These are phyloP conservation scores for Alternaria atra DNA, from an alignment of 2,329 filamentous ascomycete genomes.

Conservation along the genomic window DNA sequence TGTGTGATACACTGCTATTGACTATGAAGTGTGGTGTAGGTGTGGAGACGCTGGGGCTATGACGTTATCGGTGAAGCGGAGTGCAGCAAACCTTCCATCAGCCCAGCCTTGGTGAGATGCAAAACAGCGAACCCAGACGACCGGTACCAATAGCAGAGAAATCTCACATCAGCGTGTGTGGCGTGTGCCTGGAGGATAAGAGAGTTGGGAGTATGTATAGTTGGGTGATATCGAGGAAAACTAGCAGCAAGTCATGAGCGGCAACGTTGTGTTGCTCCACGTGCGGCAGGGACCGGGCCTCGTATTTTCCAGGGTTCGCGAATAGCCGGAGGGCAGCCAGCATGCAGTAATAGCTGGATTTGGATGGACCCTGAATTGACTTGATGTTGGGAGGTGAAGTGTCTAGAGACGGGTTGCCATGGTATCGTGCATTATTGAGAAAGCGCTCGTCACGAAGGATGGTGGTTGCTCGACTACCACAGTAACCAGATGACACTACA, in stretches of 20 bases:
- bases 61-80: conserved; percentile 9
- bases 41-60: conserved; percentile 3
- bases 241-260: not conserved
- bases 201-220: not conserved
- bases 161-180: not conserved
- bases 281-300: conserved; percentile 10
- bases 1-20: not conserved
- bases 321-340: not conserved
- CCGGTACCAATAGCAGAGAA: not conserved
- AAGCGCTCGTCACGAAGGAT: not conserved
- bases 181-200: not conserved
- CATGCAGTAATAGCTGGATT: not conserved
- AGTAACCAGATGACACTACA: conserved; percentile 7
- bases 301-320: not conserved
- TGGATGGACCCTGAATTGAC: not conserved
- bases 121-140: not conserved
- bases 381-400: not conserved
- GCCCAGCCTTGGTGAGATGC: conserved; percentile 3
- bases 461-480: conserved; percentile 3
- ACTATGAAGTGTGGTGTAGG: not conserved
- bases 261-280: not conserved
- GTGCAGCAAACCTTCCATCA: conserved; percentile 11
- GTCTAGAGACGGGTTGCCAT: not conserved
- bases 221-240: conserved; percentile 1
- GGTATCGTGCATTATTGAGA: not conserved